Evolutionary conservation across 2,329 filamentous ascomycete species (phyloP).

Genomic region (Fusarium virguliforme): DNA sequence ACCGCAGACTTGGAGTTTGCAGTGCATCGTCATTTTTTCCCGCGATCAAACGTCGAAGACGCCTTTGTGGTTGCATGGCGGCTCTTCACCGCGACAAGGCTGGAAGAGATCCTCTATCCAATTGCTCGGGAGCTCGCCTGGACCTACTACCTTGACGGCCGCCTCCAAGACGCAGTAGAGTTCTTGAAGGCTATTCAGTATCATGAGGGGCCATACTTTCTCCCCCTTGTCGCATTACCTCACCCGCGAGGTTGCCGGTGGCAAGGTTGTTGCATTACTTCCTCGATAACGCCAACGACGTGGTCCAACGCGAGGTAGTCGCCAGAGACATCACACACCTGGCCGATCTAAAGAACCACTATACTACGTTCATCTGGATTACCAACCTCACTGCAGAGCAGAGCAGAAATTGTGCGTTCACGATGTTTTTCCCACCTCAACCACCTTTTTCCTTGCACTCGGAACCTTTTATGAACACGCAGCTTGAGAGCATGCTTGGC

Average conservation of each 20-base stretch:
- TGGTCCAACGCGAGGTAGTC: background rate
- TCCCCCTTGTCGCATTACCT: background rate
- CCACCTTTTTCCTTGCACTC: background rate
- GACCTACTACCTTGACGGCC: background rate
- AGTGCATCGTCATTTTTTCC: background rate
- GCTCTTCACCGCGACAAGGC: background rate
- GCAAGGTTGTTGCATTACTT: background rate
- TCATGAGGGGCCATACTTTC: background rate
- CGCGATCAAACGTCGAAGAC: background rate
- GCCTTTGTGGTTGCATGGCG: background rate
- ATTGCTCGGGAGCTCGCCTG: background rate
- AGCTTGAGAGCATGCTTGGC: background rate
- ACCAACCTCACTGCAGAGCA: background rate
- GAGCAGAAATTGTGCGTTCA: background rate
- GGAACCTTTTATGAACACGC: background rate
- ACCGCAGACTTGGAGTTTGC: background rate
- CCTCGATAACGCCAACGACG: background rate
- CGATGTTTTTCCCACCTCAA: background rate
- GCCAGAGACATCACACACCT: background rate
- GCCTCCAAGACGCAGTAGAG: background rate
- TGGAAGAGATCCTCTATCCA: slow-evolving; percentile 6
- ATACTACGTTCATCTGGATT: background rate
- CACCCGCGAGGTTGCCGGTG: background rate
- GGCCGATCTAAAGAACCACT: background rate
- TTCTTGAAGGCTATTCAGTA: background rate